Evolutionary conservation across 371 early-diverging fungal genomes (phyloP).

Genomic region (Phascolomyces articulosus): DNA sequence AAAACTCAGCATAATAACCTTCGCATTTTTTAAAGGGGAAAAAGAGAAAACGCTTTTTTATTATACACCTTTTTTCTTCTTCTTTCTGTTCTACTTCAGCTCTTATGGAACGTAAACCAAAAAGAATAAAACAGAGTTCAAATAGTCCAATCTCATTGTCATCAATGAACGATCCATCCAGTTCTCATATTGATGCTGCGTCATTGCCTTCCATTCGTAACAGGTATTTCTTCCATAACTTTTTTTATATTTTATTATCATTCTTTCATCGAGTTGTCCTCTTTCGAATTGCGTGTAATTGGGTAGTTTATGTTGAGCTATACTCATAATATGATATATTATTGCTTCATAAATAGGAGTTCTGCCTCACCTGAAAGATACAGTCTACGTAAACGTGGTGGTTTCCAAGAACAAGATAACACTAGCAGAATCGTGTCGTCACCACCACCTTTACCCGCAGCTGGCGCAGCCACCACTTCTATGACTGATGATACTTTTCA

Average conservation of each 20-base stretch:
- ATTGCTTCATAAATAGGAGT: neutral
- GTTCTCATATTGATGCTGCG: neutral
- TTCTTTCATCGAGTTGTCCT: neutral
- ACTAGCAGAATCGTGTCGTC: neutral
- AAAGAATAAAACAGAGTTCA: neutral
- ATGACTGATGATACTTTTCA: neutral
- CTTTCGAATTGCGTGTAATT: neutral
- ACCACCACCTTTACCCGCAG: neutral
- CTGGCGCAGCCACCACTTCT: neutral
- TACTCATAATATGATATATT: neutral
- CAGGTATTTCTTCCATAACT: neutral
- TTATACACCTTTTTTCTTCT: too few relatives aligned
- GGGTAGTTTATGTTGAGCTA: neutral
- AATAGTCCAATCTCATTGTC: constrained; percentile 1
- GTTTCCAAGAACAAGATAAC: too few relatives aligned
- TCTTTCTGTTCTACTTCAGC: too few relatives aligned
- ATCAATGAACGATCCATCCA: constrained; percentile 1
- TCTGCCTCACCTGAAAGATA: constrained; percentile 7
- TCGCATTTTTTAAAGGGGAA: too few relatives aligned
- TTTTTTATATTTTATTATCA: neutral
- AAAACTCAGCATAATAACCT: too few relatives aligned
- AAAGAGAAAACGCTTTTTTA: too few relatives aligned
- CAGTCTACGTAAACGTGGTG: constrained; percentile 2
- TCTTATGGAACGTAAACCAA: neutral
- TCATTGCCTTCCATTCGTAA: neutral